These are phyloP conservation scores for Mortierella hygrophila DNA, from an alignment of 192 early-diverging fungal species.

Conservation along the genomic window DNA sequence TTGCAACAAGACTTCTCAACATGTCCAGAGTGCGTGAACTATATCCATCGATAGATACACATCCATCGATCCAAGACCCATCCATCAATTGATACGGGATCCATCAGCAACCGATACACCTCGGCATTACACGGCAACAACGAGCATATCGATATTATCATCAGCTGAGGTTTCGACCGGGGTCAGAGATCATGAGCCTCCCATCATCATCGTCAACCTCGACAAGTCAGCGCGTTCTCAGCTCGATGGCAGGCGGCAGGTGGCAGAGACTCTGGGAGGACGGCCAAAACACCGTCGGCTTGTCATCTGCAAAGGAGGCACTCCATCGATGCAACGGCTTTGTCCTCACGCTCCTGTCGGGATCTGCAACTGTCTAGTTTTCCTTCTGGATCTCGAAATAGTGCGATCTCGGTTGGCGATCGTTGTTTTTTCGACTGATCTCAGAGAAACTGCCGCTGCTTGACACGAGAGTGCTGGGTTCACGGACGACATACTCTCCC, in stretches of 20 bases:
- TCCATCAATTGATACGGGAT: constrained; percentile 22
- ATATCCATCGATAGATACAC: constrained; percentile 4
- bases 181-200: not conserved
- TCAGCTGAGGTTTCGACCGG: not conserved
- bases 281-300: not conserved
- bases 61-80: constrained; percentile 30
- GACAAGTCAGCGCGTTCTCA: not conserved
- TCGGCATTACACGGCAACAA: too few relatives aligned
- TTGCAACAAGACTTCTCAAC: constrained; percentile 48
- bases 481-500: not conserved
- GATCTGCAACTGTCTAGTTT: not conserved
- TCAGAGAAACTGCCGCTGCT: not conserved
- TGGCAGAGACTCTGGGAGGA: not conserved
- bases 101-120: not conserved
- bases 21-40: constrained; percentile 56
- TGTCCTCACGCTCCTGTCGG: not conserved
- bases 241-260: not conserved
- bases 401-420: not conserved
- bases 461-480: not conserved
- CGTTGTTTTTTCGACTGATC: not conserved
- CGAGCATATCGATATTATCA: not conserved
- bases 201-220: not conserved
- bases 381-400: not conserved
- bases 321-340: not conserved
- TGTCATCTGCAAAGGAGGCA: not conserved